Base-by-base conservation (phyloP, 2,329 filamentous ascomycete species). In the Chaetothyriales sp. region DNA sequence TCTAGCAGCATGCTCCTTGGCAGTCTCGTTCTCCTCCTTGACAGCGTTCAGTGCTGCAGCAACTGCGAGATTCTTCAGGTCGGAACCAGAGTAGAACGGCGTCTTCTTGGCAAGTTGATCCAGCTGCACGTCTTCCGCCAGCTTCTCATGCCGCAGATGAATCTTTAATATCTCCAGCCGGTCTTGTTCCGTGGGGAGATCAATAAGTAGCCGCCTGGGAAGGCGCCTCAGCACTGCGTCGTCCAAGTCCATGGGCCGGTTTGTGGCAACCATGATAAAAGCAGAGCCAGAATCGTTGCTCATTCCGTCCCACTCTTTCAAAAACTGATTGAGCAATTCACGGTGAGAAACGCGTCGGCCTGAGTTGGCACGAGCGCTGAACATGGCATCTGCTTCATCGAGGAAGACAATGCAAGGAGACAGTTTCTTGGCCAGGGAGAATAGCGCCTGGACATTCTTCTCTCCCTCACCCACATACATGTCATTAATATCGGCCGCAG, bases 181-280 rank as follows among this genome's bases (percentile, higher is more conserved):
- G 50, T 73, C 70, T 50, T 67, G 51, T 53, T 70, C 66, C 0
- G 63, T 67, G 0, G 74, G 73, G 2, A 76, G 63, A 55, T 73
- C 72, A 18, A 77, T 67, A 1, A 73, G 64, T 8, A 77, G 64
- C 45, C 71, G 66, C 22, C 70, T 64, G 1, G 73, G 73, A 2
- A 74, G 64, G 48, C 74, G 71, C 18, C 74, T 69, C 19, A 76
- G 65, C 18, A 74, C 68, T 2, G 73, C 74, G 44, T 73, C 69
- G 61, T 98, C 92, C 1, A 98, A 78, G 62, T 96, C 92, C 62
- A 94, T 95, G 0, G 92, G 92, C 8, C 90, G 77, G 66, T 98
- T 96, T 7, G 89, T 96, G 25, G 92, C 90, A 0, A 96, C 88
- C 88, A 98, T 95, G 66, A 98, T 90, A 65, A 98, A 96, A 2